Base-by-base conservation (phyloP, 2,329 filamentous ascomycete genomes). In the Biscogniauxia mediterranea region DNA sequence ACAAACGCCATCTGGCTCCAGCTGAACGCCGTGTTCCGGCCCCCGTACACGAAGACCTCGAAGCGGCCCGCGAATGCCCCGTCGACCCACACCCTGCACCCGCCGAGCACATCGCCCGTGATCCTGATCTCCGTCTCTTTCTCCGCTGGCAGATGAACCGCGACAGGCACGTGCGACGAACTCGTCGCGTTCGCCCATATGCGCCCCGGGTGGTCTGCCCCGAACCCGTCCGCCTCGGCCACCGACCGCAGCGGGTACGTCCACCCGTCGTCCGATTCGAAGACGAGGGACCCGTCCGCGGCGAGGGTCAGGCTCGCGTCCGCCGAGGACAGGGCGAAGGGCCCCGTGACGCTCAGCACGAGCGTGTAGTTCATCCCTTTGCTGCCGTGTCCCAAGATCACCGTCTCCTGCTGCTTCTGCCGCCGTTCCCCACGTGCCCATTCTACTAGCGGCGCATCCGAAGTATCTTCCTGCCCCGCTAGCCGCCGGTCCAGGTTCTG, bases 1-100 rank as follows among this genome's bases (percentile, higher is more conserved):
- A 83, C 82, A 66, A 85, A 79, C 1, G 82, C 81, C 82, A 85
- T 85, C 68, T 83, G 82, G 62, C 78, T 83, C 83, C 82, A 85
- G 32, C 80, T 83, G 54, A 83, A 81, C 54, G 78, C 61, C 7
- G 75, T 78, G 59, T 85, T 85, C 32, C 74, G 75, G 1, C 83
- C 83, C 0, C 82, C 82, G 64, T 77, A 85, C 0, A 85, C 78
- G 61, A 82, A 83, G 0, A 84, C 82, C 63, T 85, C 82, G 57
- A 84, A 85, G 9, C 83, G 70, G 0, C 83, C 83, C 0, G 64
- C 75, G 54, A 84, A 83, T 0, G 64, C 54, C 7, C 74, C 78
- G 59, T 82, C 68, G 0, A 83, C 64, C 80, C 81, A 85, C 0
- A 80, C 81, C 1, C 81, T 72, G 57, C 77, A 82, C 0, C 83